A percentile compares a stretch with the other conserved stretches of the same genome.
These are phyloP conservation scores for Turritis glabra DNA, from an alignment of 345 rosid species.

Conservation along the genomic window DNA sequence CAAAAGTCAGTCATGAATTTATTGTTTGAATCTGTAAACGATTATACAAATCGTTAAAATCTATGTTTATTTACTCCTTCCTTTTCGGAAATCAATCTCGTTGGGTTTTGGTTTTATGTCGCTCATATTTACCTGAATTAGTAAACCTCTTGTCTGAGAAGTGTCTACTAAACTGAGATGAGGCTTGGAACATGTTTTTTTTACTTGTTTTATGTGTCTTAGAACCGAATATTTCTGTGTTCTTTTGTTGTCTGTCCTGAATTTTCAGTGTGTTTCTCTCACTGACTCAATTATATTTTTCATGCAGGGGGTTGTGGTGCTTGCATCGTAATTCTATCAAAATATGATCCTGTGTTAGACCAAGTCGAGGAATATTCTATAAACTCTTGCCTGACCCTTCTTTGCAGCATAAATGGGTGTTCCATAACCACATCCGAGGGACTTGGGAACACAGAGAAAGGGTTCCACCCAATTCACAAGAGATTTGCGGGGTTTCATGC, in stretches of 20 bases:
- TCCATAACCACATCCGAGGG: slow-evolving; percentile 87
- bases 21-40: not conserved
- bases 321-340: slow-evolving; percentile 72
- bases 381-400: slow-evolving; percentile 84
- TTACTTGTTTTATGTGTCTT: not conserved
- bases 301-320: slow-evolving; percentile 94
- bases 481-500: slow-evolving; percentile 83
- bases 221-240: not conserved
- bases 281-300: not conserved
- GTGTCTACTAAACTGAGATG: not conserved
- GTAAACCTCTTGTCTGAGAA: not conserved
- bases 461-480: slow-evolving; percentile 82
- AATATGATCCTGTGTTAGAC: slow-evolving; percentile 53
- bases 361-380: slow-evolving; percentile 58
- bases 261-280: not conserved
- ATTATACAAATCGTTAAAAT: not conserved
- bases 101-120: not conserved
- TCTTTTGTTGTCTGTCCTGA: not conserved
- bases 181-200: not conserved
- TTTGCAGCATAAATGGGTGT: slow-evolving; percentile 74
- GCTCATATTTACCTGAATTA: not conserved
- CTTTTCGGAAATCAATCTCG: not conserved
- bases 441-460: slow-evolving; percentile 70
- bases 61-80: not conserved
- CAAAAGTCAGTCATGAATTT: not conserved